These are phyloP conservation scores for Exsudoporus floridanus DNA, from an alignment of 1,284 basidiomycete species.

Conservation along the genomic window DNA sequence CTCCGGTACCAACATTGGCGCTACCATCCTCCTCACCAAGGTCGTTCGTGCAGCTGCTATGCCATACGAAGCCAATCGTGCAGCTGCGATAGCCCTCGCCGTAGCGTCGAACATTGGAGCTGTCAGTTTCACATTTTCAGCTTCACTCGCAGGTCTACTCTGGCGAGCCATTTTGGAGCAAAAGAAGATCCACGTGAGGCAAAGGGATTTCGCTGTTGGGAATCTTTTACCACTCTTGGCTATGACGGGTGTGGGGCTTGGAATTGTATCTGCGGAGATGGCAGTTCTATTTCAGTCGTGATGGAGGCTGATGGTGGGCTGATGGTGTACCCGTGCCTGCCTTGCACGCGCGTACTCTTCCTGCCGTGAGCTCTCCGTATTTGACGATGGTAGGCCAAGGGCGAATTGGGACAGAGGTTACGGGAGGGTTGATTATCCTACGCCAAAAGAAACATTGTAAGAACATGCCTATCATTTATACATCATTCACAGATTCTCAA, in stretches of 20 bases:
- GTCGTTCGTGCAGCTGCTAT: slow-evolving; percentile 39
- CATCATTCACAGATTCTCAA: neutral
- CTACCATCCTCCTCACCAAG: slow-evolving; percentile 85
- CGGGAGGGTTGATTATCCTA: neutral
- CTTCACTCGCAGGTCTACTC: slow-evolving; percentile 86
- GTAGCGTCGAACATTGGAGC: slow-evolving; percentile 90
- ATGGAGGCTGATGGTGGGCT: neutral
- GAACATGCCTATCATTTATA: neutral
- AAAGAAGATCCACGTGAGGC: slow-evolving; percentile 73
- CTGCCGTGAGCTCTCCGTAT: neutral
- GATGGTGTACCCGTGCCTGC: neutral
- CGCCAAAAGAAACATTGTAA: neutral
- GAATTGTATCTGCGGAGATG: slow-evolving; percentile 65
- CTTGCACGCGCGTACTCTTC: too few species aligned
- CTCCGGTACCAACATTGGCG: slow-evolving; percentile 93
- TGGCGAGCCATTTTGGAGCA: slow-evolving; percentile 82
- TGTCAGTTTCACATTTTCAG: slow-evolving; percentile 87
- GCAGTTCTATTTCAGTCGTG: slow-evolving; percentile 45
- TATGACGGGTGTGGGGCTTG: slow-evolving; percentile 55
- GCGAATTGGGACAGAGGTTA: too few species aligned
- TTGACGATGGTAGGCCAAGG: neutral
- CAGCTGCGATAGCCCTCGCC: slow-evolving; percentile 62
- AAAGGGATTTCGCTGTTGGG: slow-evolving; percentile 69
- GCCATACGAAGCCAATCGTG: slow-evolving; percentile 30
- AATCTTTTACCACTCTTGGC: slow-evolving; percentile 60